Evolutionary conservation across 73 alveolate species (phyloP).

Genomic region (Diophrys sp.): DNA sequence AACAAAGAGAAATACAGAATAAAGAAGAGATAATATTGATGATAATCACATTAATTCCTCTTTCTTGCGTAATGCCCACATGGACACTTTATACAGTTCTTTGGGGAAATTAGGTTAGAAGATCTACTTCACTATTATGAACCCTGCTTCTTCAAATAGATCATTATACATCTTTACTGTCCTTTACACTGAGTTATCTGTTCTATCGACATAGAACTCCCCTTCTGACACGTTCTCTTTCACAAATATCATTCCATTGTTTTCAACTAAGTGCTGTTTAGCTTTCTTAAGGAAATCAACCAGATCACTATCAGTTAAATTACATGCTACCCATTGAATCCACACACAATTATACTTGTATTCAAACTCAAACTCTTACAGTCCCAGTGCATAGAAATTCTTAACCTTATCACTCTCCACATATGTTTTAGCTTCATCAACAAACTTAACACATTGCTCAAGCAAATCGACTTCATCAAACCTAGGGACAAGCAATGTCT

Average conservation of each 20-base stretch:
- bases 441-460: conserved; percentile 55
- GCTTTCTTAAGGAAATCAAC: conserved; percentile 50
- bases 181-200: conserved; percentile 63
- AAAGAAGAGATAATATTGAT: neutral
- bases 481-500: conserved; percentile 39
- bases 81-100: neutral
- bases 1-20: neutral
- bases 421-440: conserved; percentile 50
- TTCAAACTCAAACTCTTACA: conserved; percentile 54
- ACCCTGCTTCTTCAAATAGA: conserved; percentile 58
- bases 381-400: conserved; percentile 59
- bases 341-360: conserved; percentile 70
- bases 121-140: conserved; percentile 34
- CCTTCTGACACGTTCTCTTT: conserved; percentile 64
- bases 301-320: conserved; percentile 70
- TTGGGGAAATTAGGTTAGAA: neutral
- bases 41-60: neutral
- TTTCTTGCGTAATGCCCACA: neutral
- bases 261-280: conserved; percentile 38
- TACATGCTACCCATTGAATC: conserved; percentile 72
- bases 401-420: conserved; percentile 43
- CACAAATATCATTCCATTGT: conserved; percentile 52
- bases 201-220: conserved; percentile 49
- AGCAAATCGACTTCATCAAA: conserved; percentile 67
- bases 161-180: conserved; percentile 26